Evolutionary conservation across 2,329 filamentous ascomycete species (phyloP).

Genomic region (Ophiocordyceps camponoti-leonardi): DNA sequence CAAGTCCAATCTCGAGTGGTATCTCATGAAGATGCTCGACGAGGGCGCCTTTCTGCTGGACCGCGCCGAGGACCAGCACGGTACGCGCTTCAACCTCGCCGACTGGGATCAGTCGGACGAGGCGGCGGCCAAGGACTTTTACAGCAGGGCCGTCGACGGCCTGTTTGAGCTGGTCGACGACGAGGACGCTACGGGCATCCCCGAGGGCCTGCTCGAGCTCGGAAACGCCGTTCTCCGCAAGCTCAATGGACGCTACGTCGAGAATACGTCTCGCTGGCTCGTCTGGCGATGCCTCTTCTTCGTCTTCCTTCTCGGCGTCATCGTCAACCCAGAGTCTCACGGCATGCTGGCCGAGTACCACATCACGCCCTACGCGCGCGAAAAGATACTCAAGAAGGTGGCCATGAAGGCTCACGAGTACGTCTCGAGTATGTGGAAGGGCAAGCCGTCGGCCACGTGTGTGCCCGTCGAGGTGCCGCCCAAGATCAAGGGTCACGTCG

Average conservation of each 20-base stretch:
- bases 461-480: constrained; percentile 31
- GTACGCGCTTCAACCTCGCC: constrained; percentile 52
- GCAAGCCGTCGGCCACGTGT: constrained; percentile 38
- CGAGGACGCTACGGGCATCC: constrained; percentile 68
- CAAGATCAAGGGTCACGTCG: constrained; percentile 50
- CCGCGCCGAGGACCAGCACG: constrained; percentile 62
- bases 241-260: constrained; percentile 53
- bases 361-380: constrained; percentile 77
- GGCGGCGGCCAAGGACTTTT: constrained; percentile 74
- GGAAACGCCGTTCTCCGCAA: constrained; percentile 70
- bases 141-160: constrained; percentile 61
- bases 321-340: constrained; percentile 75
- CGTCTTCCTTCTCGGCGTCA: constrained; percentile 64
- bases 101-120: constrained; percentile 64
- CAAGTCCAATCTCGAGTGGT: constrained; percentile 78
- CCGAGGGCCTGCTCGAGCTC: constrained; percentile 68
- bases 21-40: constrained; percentile 85
- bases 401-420: constrained; percentile 64
- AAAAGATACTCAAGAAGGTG: constrained; percentile 65
- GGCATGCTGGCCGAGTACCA: constrained; percentile 76
- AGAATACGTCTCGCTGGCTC: constrained; percentile 65
- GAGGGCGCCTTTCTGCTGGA: constrained; percentile 84
- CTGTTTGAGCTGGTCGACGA: constrained; percentile 80
- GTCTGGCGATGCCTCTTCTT: constrained; percentile 88
- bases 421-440: constrained; percentile 63